Conservation (phyloP, 2,329 filamentous ascomycete genomes). For the Xylaria polymorpha region DNA sequence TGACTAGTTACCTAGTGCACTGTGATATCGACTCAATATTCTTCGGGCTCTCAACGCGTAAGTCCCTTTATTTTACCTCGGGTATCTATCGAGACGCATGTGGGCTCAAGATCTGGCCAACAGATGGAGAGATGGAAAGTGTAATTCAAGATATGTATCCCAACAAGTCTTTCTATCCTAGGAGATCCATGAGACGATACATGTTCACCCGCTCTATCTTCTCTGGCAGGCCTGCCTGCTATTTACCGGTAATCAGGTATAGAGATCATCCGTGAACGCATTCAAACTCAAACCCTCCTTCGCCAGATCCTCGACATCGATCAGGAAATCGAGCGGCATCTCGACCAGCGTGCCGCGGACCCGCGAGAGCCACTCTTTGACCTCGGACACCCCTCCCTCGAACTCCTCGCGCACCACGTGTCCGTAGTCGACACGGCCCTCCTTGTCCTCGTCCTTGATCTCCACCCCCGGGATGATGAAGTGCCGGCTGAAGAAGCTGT, state of each 20-base stretch:
- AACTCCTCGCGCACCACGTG: slow-evolving; percentile 88
- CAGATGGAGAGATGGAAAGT: not conserved
- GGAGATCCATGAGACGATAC: not conserved
- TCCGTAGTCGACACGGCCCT: slow-evolving; percentile 75
- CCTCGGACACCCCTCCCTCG: slow-evolving; percentile 73
- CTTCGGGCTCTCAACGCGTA: not conserved
- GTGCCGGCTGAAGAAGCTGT: slow-evolving; percentile 74
- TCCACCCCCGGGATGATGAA: slow-evolving; percentile 69
- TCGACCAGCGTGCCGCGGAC: slow-evolving; percentile 81
- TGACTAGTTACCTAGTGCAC: not conserved
- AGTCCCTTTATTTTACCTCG: not conserved
- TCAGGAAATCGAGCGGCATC: slow-evolving; percentile 91
- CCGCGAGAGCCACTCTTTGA: slow-evolving; percentile 75
- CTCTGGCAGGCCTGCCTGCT: too few relatives aligned
- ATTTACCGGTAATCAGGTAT: slow-evolving; percentile 60
- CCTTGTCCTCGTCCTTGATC: slow-evolving; percentile 54
- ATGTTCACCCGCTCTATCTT: not conserved
- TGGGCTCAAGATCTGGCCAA: not conserved
- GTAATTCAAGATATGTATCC: not conserved
- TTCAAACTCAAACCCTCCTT: slow-evolving; percentile 82
- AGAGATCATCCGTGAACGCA: slow-evolving; percentile 76
- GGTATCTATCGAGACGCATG: not conserved
- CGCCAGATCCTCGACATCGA: slow-evolving; percentile 84
- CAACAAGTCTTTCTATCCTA: not conserved
- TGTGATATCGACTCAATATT: not conserved